Evolutionary conservation across 768 basidiomycete genomes (phyloP), one percentile per base, ranked within the genome.

Genomic region (Ramaria sp.): DNA sequence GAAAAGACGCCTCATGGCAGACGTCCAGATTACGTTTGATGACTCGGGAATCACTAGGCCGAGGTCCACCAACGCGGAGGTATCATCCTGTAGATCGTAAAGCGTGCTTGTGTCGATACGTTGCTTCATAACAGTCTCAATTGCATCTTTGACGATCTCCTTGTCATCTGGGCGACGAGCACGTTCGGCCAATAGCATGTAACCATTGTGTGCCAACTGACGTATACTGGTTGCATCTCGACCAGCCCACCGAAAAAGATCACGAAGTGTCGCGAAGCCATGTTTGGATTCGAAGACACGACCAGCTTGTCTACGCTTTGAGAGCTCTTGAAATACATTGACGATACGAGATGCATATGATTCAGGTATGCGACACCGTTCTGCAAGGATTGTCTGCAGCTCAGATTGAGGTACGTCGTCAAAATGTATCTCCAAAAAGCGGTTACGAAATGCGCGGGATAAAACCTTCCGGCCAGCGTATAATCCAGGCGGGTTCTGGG

Each of bases 271-370:
- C 0, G 91, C 96, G 66, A 97, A 99, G 0, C 93, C 88, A 50
- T 95, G 88, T 69, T 94, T 97, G 66, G 92, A 95, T 71, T 99
- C 96, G 66, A 99, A 99, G 38, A 99, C 88, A 27, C 96, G 82
- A 38, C 88, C 80, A 0, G 85, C 80, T 68, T 97, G 94, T 7
- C 96, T 80, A 30, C 91, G 86, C 59, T 90, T 91, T 67, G 95
- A 93, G 3, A 99, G 75, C 66, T 98, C 94, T 47, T 78, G 84
- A 70, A 98, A 99, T 37, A 98, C 95, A 33, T 72, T 74, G 54
- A 98, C 94, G 51, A 98, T 97, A 60, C 81, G 81, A 63, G 87
- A 83, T 17, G 90, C 91, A 63, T 95, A 93, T 0, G 94, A 94
- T 0, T 93, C 95, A 0, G 96, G 90, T 54, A 98, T 97, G 50